Evolutionary conservation across 208 protist species (phyloP).

Genomic region (Trypanosoma vivax): DNA sequence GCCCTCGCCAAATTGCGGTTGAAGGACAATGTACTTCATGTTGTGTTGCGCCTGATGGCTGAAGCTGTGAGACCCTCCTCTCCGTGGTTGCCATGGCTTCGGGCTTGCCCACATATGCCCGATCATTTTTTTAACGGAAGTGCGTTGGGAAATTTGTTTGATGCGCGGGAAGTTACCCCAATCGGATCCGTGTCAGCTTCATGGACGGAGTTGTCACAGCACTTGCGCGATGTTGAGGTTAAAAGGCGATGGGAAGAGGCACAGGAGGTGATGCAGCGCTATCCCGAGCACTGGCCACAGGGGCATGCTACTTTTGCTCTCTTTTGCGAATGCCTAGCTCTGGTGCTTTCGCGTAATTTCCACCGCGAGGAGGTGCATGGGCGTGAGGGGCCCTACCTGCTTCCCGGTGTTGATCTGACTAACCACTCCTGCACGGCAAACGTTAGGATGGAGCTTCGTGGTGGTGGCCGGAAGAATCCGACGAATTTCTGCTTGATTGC

Average conservation of each 20-base stretch:
- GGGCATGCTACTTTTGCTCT: conserved; percentile 32
- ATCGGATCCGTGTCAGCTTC: neutral
- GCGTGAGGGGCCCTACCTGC: conserved; percentile 74
- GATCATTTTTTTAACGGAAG: conserved; percentile 54
- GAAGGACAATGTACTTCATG: conserved; percentile 42
- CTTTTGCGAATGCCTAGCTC: conserved; percentile 66
- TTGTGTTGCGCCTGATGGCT: conserved; percentile 67
- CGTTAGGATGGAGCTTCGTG: conserved; percentile 59
- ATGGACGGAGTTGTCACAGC: conserved; percentile 59
- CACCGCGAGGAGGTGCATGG: conserved; percentile 70
- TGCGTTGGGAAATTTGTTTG: conserved; percentile 23
- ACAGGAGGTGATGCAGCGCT: conserved; percentile 33
- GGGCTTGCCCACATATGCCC: conserved; percentile 66
- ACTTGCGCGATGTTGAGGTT: conserved; percentile 49
- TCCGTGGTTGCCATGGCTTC: conserved; percentile 62
- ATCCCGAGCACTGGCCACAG: conserved; percentile 55
- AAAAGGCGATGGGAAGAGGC: conserved; percentile 41
- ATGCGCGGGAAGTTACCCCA: conserved; percentile 1
- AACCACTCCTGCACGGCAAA: conserved; percentile 72
- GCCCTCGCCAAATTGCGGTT: conserved; percentile 4
- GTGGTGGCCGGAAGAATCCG: conserved; percentile 69
- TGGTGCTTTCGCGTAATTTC: conserved; percentile 82
- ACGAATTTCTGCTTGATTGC: conserved; percentile 66
- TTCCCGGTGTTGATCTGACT: conserved; percentile 78
- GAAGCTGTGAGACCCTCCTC: conserved; percentile 45